phyloP scores from a whole-genome alignment of 208 protist genomes.

The Crithidia fasciculata region DNA sequence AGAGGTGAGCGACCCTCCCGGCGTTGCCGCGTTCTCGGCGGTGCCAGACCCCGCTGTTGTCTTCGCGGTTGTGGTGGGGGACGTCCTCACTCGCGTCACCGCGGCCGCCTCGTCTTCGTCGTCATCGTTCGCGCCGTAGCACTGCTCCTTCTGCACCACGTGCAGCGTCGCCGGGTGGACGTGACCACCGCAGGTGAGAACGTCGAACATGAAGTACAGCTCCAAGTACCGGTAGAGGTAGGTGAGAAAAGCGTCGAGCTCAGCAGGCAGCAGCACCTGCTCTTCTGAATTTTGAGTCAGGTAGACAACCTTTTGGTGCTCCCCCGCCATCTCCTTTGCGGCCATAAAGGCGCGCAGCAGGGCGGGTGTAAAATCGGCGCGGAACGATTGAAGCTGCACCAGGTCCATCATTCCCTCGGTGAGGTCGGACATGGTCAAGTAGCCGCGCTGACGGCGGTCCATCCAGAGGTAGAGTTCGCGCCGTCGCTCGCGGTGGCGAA shows the following conservation, averaged over 20 bases:
- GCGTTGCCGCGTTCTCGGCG: background rate
- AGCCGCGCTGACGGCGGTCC: slow-evolving; percentile 36
- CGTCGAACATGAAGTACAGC: slow-evolving; percentile 86
- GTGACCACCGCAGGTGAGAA: slow-evolving; percentile 48
- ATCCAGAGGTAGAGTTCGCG: slow-evolving; percentile 50
- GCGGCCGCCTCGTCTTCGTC: background rate
- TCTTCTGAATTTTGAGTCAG: slow-evolving; percentile 55
- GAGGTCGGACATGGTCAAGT: slow-evolving; percentile 53
- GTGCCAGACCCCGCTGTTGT: background rate
- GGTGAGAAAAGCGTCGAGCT: slow-evolving; percentile 63
- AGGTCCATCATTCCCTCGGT: slow-evolving; percentile 44
- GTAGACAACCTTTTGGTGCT: slow-evolving; percentile 35
- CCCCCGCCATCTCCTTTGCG: slow-evolving; percentile 47
- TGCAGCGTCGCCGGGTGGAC: slow-evolving; percentile 38
- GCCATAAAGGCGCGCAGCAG: slow-evolving; percentile 58
- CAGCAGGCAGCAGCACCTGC: slow-evolving; percentile 45
- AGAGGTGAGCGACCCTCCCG: background rate
- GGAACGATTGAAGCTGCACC: slow-evolving; percentile 52
- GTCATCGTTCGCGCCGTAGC: slow-evolving; percentile 15
- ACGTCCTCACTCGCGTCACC: background rate
- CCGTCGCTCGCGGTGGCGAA: slow-evolving; percentile 49
- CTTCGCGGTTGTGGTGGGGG: background rate
- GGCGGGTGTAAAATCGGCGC: slow-evolving; percentile 50
- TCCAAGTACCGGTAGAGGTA: slow-evolving; percentile 82
- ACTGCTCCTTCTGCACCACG: slow-evolving; percentile 30